Base-by-base conservation (phyloP, 2,329 filamentous ascomycete genomes). In the Berkeleyomyces rouxiae region DNA sequence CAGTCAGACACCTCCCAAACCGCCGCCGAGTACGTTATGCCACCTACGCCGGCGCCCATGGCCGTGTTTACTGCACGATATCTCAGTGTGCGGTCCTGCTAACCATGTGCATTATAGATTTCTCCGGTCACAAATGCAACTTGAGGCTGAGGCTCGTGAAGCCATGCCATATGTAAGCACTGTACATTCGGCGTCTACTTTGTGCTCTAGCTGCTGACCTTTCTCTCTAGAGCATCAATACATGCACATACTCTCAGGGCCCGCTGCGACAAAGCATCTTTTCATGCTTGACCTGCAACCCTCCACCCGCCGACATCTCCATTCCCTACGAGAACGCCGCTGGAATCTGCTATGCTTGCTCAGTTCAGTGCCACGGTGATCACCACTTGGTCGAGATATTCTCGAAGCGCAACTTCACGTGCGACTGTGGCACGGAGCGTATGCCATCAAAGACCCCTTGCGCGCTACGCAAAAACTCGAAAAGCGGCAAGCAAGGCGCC, bases 341-440 rank as follows among this genome's bases (percentile, higher is more conserved):
- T 2, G 93, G 88, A 36, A 83, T 99, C 63, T 99, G 93, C 78
- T 99, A 99, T 70, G 88, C 91, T 31, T 99, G 93, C 76, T 96
- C 92, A 5, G 90, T 99, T 64, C 88, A 92, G 68, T 99, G 93
- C 71, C 93, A 99, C 70, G 92, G 93, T 67, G 91, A 97, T 70
- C 93, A 99, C 72, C 87, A 82, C 1, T 83, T 99, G 36, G 93
- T 97, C 59, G 93, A 99, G 74, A 86, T 99, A 23, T 99, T 99
- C 76, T 86, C 83, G 71, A 97, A 96, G 76, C 85, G 95, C 70
- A 86, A 96, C 74, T 97, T 99, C 70, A 88, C 88, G 47, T 99
- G 93, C 75, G 93, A 99, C 72, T 99, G 93, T 70, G 93, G 93
- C 36, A 96, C 91, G 0, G 90, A 85, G 53, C 84, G 92, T 60